Evolutionary conservation across 768 basidiomycete species (phyloP).

Genomic region (Amanita rubescens): DNA sequence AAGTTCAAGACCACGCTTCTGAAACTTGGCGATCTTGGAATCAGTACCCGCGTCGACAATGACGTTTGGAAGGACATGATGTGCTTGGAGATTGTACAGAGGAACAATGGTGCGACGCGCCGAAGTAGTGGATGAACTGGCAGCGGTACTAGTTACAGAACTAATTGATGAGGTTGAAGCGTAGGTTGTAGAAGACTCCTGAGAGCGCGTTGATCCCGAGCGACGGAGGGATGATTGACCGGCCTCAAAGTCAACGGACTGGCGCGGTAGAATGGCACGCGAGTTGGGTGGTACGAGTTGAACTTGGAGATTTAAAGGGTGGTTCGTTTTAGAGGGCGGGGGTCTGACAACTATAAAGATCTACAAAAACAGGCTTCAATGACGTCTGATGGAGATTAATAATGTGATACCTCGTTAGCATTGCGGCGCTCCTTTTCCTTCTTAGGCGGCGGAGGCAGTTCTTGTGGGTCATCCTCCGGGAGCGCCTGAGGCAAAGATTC

Average conservation of each 20-base stretch:
- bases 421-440: background rate
- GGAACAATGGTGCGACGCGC: conserved; percentile 75
- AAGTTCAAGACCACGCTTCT: conserved; percentile 66
- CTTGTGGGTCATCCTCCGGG: background rate
- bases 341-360: conserved; percentile 90
- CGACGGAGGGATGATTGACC: conserved; percentile 27
- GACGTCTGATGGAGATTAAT: background rate
- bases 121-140: conserved; percentile 34
- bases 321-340: conserved; percentile 77
- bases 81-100: conserved; percentile 80
- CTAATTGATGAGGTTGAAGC: conserved; percentile 33
- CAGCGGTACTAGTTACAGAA: conserved; percentile 17
- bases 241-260: conserved; percentile 36
- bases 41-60: conserved; percentile 87
- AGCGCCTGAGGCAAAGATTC: background rate
- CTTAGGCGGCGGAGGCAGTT: background rate
- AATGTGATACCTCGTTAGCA: conserved; percentile 1
- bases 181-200: conserved; percentile 36
- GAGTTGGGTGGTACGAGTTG: conserved; percentile 76
- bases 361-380: conserved; percentile 33
- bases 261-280: conserved; percentile 31
- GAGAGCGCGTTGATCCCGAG: conserved; percentile 53
- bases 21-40: conserved; percentile 75
- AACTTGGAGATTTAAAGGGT: conserved; percentile 85
- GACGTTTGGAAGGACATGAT: conserved; percentile 80